phyloP scores from a whole-genome alignment of 768 basidiomycete genomes.

The Tulasnella sp. region DNA sequence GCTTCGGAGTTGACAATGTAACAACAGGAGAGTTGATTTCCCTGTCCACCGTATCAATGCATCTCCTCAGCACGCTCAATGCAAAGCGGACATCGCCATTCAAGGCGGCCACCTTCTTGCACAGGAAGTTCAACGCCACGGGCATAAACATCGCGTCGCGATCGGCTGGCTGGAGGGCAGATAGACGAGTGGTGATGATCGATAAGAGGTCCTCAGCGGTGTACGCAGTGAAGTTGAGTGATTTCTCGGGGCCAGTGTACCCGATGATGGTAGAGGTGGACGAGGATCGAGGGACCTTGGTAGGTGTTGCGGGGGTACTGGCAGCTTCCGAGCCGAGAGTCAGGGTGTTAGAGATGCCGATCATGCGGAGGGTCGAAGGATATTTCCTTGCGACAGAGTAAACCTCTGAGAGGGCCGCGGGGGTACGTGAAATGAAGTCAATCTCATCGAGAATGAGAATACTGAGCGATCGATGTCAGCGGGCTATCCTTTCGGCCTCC shows the following conservation, averaged over 20 bases:
- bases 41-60: constrained; percentile 13
- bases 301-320: constrained; percentile 1
- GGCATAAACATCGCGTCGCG: constrained; percentile 14
- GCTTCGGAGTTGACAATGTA: neutral
- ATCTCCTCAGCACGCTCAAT: constrained; percentile 16
- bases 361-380: constrained; percentile 10
- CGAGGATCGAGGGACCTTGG: neutral
- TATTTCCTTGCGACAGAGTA: constrained; percentile 12
- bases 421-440: constrained; percentile 9
- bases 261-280: neutral
- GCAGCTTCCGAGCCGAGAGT: constrained; percentile 9
- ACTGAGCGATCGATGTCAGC: neutral
- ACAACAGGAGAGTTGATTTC: neutral
- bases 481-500: too few relatives aligned
- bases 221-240: constrained; percentile 18
- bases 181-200: constrained; percentile 15
- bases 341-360: constrained; percentile 19
- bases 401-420: constrained; percentile 11
- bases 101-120: constrained; percentile 16
- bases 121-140: constrained; percentile 16
- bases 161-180: constrained; percentile 1
- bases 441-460: constrained; percentile 18
- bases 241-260: constrained; percentile 9
- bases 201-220: constrained; percentile 12
- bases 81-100: constrained; percentile 19